Percentiles rank a stretch among this genome's conserved stretches.
Evolutionary conservation across 2,329 filamentous ascomycete species (phyloP).

Genomic region (Neonectria sp.): DNA sequence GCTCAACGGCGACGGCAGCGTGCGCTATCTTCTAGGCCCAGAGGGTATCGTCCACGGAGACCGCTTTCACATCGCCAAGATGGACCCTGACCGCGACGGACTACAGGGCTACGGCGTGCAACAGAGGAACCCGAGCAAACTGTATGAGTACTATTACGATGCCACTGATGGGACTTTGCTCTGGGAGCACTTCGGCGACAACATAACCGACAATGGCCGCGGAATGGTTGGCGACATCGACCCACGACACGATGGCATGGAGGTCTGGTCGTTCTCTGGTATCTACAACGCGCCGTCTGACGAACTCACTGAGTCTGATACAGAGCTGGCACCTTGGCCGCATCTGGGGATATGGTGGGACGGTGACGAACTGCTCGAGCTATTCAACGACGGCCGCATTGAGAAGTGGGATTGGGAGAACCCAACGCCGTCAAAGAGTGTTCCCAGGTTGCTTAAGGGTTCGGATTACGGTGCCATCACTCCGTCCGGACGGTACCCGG

Average conservation of each 20-base stretch:
- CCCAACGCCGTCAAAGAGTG: constrained; percentile 4
- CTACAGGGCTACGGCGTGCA: constrained; percentile 42
- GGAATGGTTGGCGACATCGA: constrained; percentile 42
- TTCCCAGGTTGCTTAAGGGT: constrained; percentile 12
- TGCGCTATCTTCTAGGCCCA: constrained; percentile 35
- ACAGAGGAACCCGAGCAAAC: constrained; percentile 33
- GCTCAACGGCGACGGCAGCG: constrained; percentile 40
- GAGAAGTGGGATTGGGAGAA: constrained; percentile 40
- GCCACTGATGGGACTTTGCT: constrained; percentile 32
- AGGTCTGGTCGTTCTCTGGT: constrained; percentile 41
- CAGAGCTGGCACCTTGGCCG: constrained; percentile 26
- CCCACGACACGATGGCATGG: constrained; percentile 36
- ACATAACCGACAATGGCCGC: constrained; percentile 30
- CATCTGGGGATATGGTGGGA: constrained; percentile 38
- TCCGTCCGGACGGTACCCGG: constrained; percentile 29
- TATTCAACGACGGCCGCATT: constrained; percentile 44
- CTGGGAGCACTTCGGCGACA: constrained; percentile 35
- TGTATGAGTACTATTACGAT: constrained; percentile 46
- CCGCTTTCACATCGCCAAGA: constrained; percentile 43
- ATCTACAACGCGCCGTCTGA: constrained; percentile 38
- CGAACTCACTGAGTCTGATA: constrained; percentile 17
- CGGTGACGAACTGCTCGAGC: constrained; percentile 37
- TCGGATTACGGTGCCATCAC: constrained; percentile 20
- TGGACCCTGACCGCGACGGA: constrained; percentile 37
- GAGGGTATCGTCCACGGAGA: constrained; percentile 41